A percentile compares a stretch with the other conserved stretches of the same genome.
Conservation (phyloP, 2,329 filamentous ascomycete species). For the Sporothrix brunneoviolacea region DNA sequence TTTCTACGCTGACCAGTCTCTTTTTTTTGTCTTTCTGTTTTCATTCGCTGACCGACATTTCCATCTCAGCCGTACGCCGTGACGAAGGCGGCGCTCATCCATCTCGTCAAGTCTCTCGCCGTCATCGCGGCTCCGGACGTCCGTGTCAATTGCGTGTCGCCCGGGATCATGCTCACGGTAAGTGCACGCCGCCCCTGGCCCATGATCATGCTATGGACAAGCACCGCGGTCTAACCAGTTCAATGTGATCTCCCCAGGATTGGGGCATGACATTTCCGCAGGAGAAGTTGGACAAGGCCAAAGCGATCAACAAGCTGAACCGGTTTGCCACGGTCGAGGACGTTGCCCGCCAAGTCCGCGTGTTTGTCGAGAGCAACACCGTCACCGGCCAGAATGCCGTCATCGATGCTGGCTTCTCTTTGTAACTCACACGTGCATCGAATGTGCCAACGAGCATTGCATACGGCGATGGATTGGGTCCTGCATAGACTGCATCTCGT, state of each 20-base stretch:
- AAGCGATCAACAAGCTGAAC: constrained; percentile 53
- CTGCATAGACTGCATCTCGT: too few relatives aligned
- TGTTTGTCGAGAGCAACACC: constrained; percentile 15
- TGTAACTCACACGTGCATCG: too few relatives aligned
- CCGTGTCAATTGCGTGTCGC: constrained; percentile 51
- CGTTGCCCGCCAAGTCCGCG: constrained; percentile 16
- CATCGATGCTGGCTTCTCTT: constrained; percentile 16
- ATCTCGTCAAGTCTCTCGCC: constrained; percentile 49
- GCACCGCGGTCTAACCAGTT: too few relatives aligned
- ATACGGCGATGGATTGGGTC: too few relatives aligned
- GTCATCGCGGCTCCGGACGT: constrained; percentile 47
- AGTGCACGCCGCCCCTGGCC: constrained; percentile 11
- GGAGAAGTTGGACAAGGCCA: constrained; percentile 48
- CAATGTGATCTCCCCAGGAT: too few relatives aligned
- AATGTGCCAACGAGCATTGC: too few relatives aligned
- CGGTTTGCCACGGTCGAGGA: constrained; percentile 47
- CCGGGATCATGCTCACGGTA: constrained; percentile 45
- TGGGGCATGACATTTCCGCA: constrained; percentile 55
- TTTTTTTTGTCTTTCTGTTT: neutral
- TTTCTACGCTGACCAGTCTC: neutral
- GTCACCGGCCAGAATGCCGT: constrained; percentile 18
- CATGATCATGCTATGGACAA: too few relatives aligned
- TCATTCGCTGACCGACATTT: neutral
- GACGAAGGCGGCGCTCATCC: constrained; percentile 66
- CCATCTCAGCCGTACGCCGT: constrained; percentile 61